Percentiles rank a stretch among this genome's conserved stretches.
Conservation (phyloP, 208 protist species). For the Acanthamoeba royreba region DNA sequence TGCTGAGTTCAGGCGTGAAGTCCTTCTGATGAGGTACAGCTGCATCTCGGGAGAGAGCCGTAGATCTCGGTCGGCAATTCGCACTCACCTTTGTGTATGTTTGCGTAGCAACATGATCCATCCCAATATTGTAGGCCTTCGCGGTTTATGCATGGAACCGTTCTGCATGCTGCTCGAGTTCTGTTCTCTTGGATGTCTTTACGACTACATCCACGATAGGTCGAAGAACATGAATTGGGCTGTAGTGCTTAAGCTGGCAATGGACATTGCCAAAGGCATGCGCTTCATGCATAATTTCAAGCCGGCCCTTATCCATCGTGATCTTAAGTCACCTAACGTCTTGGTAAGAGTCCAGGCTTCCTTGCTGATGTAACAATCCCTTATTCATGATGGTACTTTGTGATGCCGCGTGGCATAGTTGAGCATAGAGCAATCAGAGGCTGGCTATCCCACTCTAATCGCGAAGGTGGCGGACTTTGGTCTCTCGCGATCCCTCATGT, state of each 20-base stretch:
- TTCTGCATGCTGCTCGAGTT: constrained; percentile 52
- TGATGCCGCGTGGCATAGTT: background rate
- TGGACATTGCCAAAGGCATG: constrained; percentile 38
- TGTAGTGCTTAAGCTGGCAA: constrained; percentile 1
- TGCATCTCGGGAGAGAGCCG: too few species aligned
- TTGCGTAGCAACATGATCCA: constrained; percentile 35
- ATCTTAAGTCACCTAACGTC: constrained; percentile 38
- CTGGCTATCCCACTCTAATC: background rate
- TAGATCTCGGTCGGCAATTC: too few species aligned
- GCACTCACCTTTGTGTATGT: too few species aligned
- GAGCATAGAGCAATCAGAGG: background rate
- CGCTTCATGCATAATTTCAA: constrained; percentile 52
- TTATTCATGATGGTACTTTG: background rate
- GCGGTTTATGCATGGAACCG: constrained; percentile 12
- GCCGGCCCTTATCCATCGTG: constrained; percentile 17
- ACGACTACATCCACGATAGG: constrained; percentile 36
- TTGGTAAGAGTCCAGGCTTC: background rate
- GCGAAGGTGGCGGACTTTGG: constrained; percentile 47
- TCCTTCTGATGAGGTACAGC: constrained; percentile 26
- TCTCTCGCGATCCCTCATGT: constrained; percentile 48
- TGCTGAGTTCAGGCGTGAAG: constrained; percentile 15
- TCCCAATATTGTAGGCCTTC: constrained; percentile 24
- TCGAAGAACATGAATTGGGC: background rate
- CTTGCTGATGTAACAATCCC: background rate
- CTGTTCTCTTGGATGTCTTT: constrained; percentile 21